These are phyloP conservation scores for Colletotrichum chlorophyti DNA, from an alignment of 2,329 filamentous ascomycete species.

Conservation along the genomic window DNA sequence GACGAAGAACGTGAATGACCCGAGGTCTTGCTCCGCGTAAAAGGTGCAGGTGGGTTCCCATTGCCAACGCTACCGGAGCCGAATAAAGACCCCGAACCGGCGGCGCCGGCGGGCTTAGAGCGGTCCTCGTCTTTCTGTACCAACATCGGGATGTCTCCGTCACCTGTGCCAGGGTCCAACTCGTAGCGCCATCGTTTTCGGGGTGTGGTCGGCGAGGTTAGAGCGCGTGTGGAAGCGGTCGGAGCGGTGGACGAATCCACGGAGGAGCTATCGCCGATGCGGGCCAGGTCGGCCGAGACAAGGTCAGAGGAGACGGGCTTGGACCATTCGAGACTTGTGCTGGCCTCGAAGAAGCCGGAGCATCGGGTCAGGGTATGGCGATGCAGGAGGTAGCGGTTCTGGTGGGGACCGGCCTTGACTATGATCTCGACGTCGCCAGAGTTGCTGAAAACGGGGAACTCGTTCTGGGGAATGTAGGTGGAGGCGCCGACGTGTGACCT, in stretches of 20 bases:
- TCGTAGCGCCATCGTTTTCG: conserved; percentile 83
- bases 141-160: conserved; percentile 84
- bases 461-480: conserved; percentile 78
- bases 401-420: conserved; percentile 71
- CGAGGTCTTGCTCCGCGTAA: conserved; percentile 64
- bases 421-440: conserved; percentile 94
- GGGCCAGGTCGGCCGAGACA: conserved; percentile 55
- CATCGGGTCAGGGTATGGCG: conserved; percentile 86
- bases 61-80: conserved; percentile 41
- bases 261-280: conserved; percentile 56
- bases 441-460: conserved; percentile 89
- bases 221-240: background rate
- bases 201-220: conserved; percentile 40
- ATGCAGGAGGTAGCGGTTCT: conserved; percentile 88
- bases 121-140: conserved; percentile 72
- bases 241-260: conserved; percentile 21
- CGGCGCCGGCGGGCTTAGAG: conserved; percentile 11
- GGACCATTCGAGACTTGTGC: conserved; percentile 81
- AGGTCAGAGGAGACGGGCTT: conserved; percentile 39
- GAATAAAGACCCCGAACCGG: conserved; percentile 58
- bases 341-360: conserved; percentile 92
- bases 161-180: conserved; percentile 75
- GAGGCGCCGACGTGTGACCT: conserved; percentile 80
- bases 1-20: conserved; percentile 62
- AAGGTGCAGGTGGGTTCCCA: conserved; percentile 25